Percentiles rank a stretch among this genome's conserved stretches.
Evolutionary conservation across 768 basidiomycete genomes (phyloP).

Genomic region (Tubosaeta sp.): DNA sequence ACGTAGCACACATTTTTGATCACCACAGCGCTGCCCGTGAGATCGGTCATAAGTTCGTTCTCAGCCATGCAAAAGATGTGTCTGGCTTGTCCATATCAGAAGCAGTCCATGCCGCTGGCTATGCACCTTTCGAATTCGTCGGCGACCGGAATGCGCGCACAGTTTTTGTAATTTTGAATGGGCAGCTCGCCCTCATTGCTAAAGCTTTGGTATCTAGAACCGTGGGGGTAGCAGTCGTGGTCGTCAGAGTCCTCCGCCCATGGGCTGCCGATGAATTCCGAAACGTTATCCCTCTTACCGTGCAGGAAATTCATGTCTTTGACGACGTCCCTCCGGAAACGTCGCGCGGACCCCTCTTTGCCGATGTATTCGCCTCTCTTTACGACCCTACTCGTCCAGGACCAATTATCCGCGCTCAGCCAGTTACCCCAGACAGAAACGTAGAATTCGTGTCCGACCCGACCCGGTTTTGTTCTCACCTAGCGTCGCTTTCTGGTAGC

Average conservation of each 20-base stretch:
- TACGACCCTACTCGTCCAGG: conserved; percentile 37
- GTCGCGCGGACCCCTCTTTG: conserved; percentile 61
- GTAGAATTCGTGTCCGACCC: conserved; percentile 47
- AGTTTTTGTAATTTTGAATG: conserved; percentile 70
- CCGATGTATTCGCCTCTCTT: conserved; percentile 65
- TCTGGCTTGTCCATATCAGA: conserved; percentile 38
- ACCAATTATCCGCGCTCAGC: conserved; percentile 49
- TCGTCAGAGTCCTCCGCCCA: conserved; percentile 77
- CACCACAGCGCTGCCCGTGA: conserved; percentile 79
- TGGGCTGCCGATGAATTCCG: conserved; percentile 72
- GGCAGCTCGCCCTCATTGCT: conserved; percentile 65
- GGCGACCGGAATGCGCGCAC: conserved; percentile 62
- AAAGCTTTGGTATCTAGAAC: conserved; percentile 44
- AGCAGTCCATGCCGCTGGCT: conserved; percentile 54
- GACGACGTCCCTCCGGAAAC: conserved; percentile 69
- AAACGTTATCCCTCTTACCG: conserved; percentile 54
- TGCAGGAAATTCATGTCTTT: conserved; percentile 60
- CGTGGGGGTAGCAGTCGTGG: conserved; percentile 58
- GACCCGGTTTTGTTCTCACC: conserved; percentile 42
- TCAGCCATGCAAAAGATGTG: conserved; percentile 31
- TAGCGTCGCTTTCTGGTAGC: conserved; percentile 22
- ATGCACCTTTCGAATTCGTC: conserved; percentile 70
- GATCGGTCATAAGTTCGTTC: conserved; percentile 50
- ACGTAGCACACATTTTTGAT: conserved; percentile 90
- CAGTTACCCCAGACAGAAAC: conserved; percentile 53